Percentiles rank a stretch among this genome's conserved stretches.
Conservation (phyloP, 225 moss, liverwort and hornwort species). For the Marchantia paleacea region DNA sequence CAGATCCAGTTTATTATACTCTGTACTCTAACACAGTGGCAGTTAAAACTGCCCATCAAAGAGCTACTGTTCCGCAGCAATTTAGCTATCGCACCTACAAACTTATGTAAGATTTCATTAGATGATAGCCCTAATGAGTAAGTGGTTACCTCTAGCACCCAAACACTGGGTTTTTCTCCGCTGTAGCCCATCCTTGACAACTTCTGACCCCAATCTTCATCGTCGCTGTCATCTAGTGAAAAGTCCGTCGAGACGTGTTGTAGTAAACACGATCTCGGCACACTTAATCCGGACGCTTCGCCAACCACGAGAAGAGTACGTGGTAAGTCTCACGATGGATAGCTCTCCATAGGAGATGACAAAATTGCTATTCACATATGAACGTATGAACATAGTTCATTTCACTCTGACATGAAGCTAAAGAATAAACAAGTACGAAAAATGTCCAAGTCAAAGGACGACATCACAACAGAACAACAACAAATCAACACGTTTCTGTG, state of each 20-base stretch:
- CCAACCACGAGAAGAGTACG: neutral
- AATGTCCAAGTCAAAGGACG: no score
- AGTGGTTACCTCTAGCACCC: slow-evolving; percentile 65
- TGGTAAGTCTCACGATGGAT: neutral
- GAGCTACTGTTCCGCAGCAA: neutral
- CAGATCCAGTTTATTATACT: no score
- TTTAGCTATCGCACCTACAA: neutral
- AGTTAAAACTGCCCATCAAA: no score
- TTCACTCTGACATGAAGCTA: no score
- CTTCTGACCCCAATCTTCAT: slow-evolving; percentile 54
- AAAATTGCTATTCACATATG: no score
- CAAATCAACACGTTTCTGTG: no score
- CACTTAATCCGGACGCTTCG: slow-evolving; percentile 41
- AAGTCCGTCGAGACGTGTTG: slow-evolving; percentile 66
- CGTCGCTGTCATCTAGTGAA: slow-evolving; percentile 46
- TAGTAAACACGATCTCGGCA: slow-evolving; percentile 56
- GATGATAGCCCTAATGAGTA: neutral
- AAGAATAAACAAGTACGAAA: no score
- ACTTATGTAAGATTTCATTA: neutral
- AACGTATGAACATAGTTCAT: no score
- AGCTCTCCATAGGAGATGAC: no score
- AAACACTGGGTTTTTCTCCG: slow-evolving; percentile 66
- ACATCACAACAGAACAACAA: no score
- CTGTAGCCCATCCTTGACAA: slow-evolving; percentile 58
- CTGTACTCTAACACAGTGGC: neutral